Evolutionary conservation across 139 green algal genomes (phyloP).

Genomic region (Klebsormidium nitens): DNA sequence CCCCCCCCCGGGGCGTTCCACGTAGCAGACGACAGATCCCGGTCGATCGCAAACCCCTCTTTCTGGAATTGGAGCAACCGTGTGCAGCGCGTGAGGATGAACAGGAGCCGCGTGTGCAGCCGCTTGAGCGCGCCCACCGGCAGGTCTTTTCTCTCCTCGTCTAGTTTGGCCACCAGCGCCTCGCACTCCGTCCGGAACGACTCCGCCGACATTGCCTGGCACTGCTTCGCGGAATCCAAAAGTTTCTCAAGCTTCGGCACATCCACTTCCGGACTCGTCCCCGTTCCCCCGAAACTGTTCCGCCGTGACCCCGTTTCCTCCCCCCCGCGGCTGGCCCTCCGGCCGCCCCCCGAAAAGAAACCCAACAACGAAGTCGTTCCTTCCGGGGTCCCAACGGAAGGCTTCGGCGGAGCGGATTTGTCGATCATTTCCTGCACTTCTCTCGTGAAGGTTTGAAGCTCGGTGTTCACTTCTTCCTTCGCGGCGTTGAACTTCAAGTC

Average conservation of each 20-base stretch:
- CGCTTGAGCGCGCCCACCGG: conserved; percentile 25
- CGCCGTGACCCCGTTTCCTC: background rate
- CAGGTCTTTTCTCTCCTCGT: conserved; percentile 10
- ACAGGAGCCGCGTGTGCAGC: conserved; percentile 36
- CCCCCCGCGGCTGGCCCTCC: too few species aligned
- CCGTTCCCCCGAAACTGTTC: background rate
- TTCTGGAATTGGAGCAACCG: conserved; percentile 31
- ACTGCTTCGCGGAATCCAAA: conserved; percentile 8
- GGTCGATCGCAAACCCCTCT: too few species aligned
- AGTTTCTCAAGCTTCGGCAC: background rate
- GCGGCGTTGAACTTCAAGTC: conserved; percentile 20
- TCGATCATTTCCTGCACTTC: conserved; percentile 3
- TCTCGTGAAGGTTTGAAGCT: conserved; percentile 3
- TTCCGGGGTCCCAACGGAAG: too few species aligned
- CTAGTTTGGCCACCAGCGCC: conserved; percentile 19
- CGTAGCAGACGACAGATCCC: too few species aligned
- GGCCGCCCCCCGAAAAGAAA: background rate
- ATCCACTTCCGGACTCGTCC: background rate
- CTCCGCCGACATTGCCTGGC: conserved; percentile 10
- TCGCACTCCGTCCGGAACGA: conserved; percentile 28
- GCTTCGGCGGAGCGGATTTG: too few species aligned
- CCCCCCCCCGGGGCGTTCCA: too few species aligned
- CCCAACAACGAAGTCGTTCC: background rate
- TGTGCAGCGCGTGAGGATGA: conserved; percentile 38
- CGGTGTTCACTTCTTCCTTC: conserved; percentile 29